Evolutionary conservation across 345 rosid species (phyloP).

Genomic region (sweet orange (Citrus sinensis)): DNA sequence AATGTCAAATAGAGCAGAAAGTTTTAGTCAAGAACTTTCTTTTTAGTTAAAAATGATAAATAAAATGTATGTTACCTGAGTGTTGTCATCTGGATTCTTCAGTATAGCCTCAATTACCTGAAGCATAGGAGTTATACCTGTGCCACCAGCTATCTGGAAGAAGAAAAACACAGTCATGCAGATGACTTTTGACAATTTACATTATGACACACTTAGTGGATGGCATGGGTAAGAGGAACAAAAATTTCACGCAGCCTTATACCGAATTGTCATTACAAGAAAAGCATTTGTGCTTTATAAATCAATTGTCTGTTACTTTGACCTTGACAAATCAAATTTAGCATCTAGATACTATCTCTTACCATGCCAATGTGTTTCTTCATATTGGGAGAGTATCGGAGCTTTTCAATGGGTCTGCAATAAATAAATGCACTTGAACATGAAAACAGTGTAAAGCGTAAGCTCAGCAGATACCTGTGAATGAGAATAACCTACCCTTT

Average conservation of each 20-base stretch:
- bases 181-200: background rate
- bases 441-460: background rate
- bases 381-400: constrained; percentile 88
- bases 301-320: background rate
- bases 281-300: background rate
- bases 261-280: background rate
- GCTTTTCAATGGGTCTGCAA: constrained; percentile 89
- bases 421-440: constrained; percentile 18
- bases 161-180: constrained; percentile 9
- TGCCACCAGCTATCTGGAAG: constrained; percentile 86
- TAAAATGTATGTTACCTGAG: constrained; percentile 50
- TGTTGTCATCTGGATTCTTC: constrained; percentile 86
- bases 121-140: constrained; percentile 97
- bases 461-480: background rate
- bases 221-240: background rate
- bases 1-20: background rate
- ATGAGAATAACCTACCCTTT: constrained; percentile 60
- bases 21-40: background rate
- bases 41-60: background rate
- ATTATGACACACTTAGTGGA: background rate
- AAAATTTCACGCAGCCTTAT: background rate
- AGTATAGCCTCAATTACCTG: constrained; percentile 87
- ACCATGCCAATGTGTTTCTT: constrained; percentile 99
- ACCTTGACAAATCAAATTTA: background rate
- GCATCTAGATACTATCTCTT: constrained; percentile 25